Conservation (phyloP, 257 asterid species). For the Nicotiana noctiflora region DNA sequence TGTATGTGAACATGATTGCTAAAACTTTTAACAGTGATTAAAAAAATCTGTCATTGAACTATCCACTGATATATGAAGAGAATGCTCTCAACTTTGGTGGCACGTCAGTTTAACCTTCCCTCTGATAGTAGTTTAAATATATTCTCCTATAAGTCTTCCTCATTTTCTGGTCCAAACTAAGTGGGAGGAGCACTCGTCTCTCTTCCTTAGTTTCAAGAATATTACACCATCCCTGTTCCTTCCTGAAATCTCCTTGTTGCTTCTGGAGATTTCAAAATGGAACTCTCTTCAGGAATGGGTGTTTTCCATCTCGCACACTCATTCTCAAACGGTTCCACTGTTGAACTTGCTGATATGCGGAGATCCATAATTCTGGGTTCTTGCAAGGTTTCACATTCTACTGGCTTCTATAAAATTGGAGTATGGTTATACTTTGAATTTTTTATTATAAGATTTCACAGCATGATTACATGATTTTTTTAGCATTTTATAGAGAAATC, state of each 20-base stretch:
- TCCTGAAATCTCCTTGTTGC: neutral
- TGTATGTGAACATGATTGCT: neutral
- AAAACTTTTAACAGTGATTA: neutral
- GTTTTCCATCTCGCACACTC: neutral
- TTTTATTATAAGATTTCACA: neutral
- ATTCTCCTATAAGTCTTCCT: neutral
- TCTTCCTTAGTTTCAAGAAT: neutral
- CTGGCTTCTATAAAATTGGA: neutral
- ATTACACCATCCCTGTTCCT: neutral
- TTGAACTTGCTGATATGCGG: neutral
- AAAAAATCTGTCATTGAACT: neutral
- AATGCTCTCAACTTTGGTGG: neutral
- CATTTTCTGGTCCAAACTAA: neutral
- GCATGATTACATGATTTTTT: conserved; percentile 12
- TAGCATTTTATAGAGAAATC: conserved; percentile 38
- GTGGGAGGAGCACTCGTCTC: neutral
- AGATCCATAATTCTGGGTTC: neutral
- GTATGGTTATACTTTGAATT: neutral
- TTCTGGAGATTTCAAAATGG: neutral
- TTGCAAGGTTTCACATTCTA: neutral
- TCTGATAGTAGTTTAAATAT: neutral
- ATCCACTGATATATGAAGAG: neutral
- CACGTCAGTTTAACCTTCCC: neutral
- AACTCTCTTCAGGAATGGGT: neutral
- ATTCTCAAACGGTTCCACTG: neutral